Evolutionary conservation across 805 yeast species (phyloP), one percentile per base, ranked within the genome.

Genomic region (Schwanniomyces occidentalis): DNA sequence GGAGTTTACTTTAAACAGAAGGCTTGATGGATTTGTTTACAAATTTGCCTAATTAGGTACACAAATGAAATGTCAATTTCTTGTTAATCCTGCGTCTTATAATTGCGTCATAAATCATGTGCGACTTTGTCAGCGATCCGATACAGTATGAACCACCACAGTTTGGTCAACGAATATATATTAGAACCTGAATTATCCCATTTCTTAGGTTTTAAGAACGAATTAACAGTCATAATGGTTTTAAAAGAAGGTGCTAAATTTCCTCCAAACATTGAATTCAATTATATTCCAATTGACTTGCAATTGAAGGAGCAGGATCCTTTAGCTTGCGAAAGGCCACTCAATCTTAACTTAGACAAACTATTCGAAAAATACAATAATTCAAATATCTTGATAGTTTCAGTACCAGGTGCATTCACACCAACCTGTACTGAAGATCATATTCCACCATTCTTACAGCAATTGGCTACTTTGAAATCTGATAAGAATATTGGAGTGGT

Each of bases 331-430:
- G 54, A 60, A 22, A 45, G 49, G 22, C 71, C 72, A 3, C 49
- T 58, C 27, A 48, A 53, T 10, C 51, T 68, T 40, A 51, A 57
- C 29, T 34, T 68, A 34, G 71, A 65, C 48, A 52, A 54, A 18
- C 42, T 65, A 34, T 19, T 65, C 16, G 51, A 41, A 28, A 46
- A 59, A 30, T 42, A 52, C 22, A 42, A 40, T 2, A 47, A 50
- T 19, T 49, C 55, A 16, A 56, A 54, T 27, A 49, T 63, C 5
- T 47, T 65, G 30, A 44, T 66, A 30, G 67, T 68, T 14, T 48
- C 70, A 8, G 70, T 66, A 18, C 74, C 74, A 6, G 95, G 90
- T 41, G 93, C 95, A 8, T 86, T 85, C 71, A 85, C 95, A 15
- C 95, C 73, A n/a, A 55, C 69, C 2, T 68, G 74, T 41, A 66